Conservation (phyloP, 495 filamentous ascomycete species). For the Penicillium crystallinum region DNA sequence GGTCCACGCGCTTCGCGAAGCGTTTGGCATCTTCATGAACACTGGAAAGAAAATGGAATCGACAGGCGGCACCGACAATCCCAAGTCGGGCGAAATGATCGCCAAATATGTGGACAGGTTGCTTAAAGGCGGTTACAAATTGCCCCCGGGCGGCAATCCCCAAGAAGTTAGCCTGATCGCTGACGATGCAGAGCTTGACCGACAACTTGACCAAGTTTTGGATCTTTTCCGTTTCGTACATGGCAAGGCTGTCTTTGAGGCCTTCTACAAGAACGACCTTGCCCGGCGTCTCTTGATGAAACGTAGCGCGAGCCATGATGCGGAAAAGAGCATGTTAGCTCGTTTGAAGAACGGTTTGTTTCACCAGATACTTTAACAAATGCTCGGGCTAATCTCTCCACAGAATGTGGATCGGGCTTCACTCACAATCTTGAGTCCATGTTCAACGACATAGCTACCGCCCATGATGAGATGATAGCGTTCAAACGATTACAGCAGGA, state of each 20-base stretch:
- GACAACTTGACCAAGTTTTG: constrained; percentile 83
- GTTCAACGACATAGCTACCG: constrained; percentile 96
- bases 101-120: constrained; percentile 93
- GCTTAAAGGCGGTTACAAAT: constrained; percentile 78
- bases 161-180: constrained; percentile 59
- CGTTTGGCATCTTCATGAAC: constrained; percentile 89
- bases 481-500: constrained; percentile 51
- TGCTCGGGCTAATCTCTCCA: constrained; percentile 2
- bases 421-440: constrained; percentile 97
- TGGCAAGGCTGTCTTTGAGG: constrained; percentile 96
- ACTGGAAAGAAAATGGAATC: constrained; percentile 60
- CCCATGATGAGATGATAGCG: constrained; percentile 73
- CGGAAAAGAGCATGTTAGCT: constrained; percentile 89
- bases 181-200: constrained; percentile 83
- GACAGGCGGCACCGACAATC: constrained; percentile 72
- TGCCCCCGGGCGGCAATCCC: constrained; percentile 38
- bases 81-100: constrained; percentile 97
- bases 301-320: constrained; percentile 87
- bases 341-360: constrained; percentile 70
- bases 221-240: constrained; percentile 96
- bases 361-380: neutral
- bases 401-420: constrained; percentile 87
- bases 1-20: constrained; percentile 69
- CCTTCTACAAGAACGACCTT: constrained; percentile 97
- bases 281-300: constrained; percentile 83